Evolutionary conservation across 495 filamentous ascomycete genomes (phyloP), one percentile per base, ranked within the genome.

Genomic region (Tricharina praecox): DNA sequence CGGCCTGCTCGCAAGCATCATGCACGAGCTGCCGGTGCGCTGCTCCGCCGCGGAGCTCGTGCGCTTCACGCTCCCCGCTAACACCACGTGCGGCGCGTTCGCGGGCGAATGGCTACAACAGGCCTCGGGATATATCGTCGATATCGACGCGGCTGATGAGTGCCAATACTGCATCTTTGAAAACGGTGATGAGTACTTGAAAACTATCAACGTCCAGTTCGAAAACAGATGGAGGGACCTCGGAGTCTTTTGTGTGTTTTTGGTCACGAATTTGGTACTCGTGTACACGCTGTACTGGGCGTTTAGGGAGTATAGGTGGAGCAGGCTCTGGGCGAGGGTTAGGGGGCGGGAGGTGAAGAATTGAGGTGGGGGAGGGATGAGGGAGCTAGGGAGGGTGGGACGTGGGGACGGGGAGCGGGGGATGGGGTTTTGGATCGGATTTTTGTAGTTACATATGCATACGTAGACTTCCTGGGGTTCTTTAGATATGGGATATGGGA

Each of bases 91-190:
- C 52, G 61, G 74, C 13, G 61, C 66, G 32, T 80, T 79, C 56
- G 63, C 68, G 0, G 62, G 61, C 1, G 25, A 55, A 2, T 79
- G 68, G 59, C 58, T 71, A 1, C 44, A 47, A 2, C 48, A 68
- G 33, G 60, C 68, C 0, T 69, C 68, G 5, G 77, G 77, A 1
- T 73, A 75, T 41, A 69, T 79, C 2, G 57, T 64, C 26, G 67
- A 69, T 24, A 3, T 47, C 16, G 23, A 52, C 23, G 64, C 60
- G 5, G 64, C 53, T 8, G 63, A 63, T 3, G 55, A 68, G 3
- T 85, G 80, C 53, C 56, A 67, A 20, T 80, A 73, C 45, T 85
- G 80, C 51, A 69, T 72, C 50, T 82, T 72, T 54, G 65, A 66
- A 4, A 66, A 43, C 21, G 79, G 78, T 0, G 69, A 73, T 49